phyloP scores from a whole-genome alignment of 306 rosid species.

The Trichosanthes cucumerina region DNA sequence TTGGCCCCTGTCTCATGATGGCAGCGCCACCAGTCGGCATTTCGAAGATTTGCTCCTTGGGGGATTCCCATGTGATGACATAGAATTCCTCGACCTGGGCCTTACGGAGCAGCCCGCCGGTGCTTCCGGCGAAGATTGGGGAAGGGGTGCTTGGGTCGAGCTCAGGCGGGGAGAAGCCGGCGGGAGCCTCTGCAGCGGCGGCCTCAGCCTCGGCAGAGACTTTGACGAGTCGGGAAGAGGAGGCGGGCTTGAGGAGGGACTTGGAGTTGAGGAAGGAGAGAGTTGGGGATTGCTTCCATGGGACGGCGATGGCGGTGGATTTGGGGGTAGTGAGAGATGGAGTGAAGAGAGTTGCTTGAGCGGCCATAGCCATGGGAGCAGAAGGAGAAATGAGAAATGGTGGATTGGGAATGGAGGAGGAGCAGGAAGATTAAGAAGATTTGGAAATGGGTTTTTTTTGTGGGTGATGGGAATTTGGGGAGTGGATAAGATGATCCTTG shows the following conservation, averaged over 20 bases:
- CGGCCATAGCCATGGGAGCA: constrained; percentile 58
- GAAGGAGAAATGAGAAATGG: neutral
- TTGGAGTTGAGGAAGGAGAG: constrained; percentile 40
- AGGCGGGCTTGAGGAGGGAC: constrained; percentile 30
- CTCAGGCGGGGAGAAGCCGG: constrained; percentile 84
- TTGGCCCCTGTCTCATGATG: constrained; percentile 89
- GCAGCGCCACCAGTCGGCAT: constrained; percentile 99
- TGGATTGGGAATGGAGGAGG: neutral
- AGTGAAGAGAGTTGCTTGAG: constrained; percentile 81
- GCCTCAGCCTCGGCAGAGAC: constrained; percentile 31
- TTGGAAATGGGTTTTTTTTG: neutral
- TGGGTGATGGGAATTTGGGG: constrained; percentile 22
- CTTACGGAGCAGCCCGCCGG: constrained; percentile 77
- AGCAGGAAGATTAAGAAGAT: neutral
- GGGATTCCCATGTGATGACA: constrained; percentile 87
- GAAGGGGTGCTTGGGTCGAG: constrained; percentile 92
- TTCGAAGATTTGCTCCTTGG: constrained; percentile 92
- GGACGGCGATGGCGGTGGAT: constrained; percentile 19
- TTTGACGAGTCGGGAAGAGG: constrained; percentile 19
- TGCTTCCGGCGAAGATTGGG: constrained; percentile 91
- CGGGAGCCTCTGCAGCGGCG: constrained; percentile 40
- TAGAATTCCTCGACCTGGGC: constrained; percentile 96
- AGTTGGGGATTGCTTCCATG: constrained; percentile 55
- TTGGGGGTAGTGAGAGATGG: constrained; percentile 43
- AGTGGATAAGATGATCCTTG: constrained; percentile 53